Evolutionary conservation across 2,329 filamentous ascomycete genomes (phyloP).

Genomic region (Aspergillus sp.): DNA sequence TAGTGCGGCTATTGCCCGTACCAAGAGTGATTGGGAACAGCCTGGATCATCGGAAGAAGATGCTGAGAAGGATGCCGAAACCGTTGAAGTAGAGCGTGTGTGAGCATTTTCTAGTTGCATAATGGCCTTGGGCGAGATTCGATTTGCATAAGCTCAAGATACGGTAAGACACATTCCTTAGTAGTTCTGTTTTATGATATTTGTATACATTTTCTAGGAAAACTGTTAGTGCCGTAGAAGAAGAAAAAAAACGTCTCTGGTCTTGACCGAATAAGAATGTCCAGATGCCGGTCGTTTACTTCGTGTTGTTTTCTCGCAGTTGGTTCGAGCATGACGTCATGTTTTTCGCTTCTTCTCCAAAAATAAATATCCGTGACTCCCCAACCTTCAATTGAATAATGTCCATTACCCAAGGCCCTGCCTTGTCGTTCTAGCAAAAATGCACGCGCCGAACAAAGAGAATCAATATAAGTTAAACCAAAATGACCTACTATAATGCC

Average conservation of each 20-base stretch:
- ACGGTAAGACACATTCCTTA: no score
- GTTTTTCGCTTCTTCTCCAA: neutral
- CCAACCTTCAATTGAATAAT: neutral
- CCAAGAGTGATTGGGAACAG: neutral
- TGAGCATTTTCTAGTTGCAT: neutral
- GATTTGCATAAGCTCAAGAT: neutral
- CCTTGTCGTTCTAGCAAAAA: neutral
- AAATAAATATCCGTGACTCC: neutral
- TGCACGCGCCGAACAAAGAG: neutral
- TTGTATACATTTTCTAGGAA: no score
- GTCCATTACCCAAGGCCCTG: no score
- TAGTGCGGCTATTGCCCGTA: neutral
- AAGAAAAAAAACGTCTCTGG: no score
- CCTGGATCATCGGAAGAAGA: neutral
- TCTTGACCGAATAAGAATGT: no score
- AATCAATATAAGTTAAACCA: neutral
- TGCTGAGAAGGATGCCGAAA: neutral
- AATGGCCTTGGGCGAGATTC: neutral
- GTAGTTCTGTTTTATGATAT: no score
- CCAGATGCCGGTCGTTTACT: no score
- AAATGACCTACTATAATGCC: slow-evolving; percentile 49
- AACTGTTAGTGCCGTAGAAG: no score
- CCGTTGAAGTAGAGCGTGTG: neutral
- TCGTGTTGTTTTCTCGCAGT: neutral
- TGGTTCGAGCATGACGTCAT: neutral